Conservation (phyloP, 768 basidiomycete genomes). For the Daedalea quercina region DNA sequence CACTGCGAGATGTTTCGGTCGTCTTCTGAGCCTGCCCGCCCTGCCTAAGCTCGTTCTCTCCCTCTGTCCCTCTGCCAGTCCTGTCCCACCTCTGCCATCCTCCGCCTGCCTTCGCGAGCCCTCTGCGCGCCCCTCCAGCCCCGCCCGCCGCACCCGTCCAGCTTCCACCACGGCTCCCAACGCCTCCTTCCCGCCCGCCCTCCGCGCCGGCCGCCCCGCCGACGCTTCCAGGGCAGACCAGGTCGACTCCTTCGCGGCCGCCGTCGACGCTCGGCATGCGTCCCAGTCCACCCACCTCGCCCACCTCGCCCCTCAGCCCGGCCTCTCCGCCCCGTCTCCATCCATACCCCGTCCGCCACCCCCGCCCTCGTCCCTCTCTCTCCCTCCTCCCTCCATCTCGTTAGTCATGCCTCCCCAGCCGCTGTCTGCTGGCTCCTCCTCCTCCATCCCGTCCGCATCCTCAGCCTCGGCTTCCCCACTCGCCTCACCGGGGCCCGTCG, state of each 20-base stretch:
- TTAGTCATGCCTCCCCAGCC: slow-evolving; percentile 5
- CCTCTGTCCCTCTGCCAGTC: too few species aligned
- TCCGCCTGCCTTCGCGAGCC: too few species aligned
- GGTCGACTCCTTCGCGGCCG: slow-evolving; percentile 45
- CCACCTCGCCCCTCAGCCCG: slow-evolving; percentile 11
- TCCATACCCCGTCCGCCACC: slow-evolving; percentile 7
- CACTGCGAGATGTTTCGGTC: background rate
- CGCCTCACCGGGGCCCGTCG: slow-evolving; percentile 6
- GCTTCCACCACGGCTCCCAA: background rate
- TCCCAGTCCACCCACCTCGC: slow-evolving; percentile 17
- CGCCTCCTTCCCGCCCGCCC: background rate
- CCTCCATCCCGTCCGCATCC: slow-evolving; percentile 22
- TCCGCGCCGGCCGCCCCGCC: background rate
- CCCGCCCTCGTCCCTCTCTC: slow-evolving; percentile 10
- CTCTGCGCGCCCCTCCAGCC: too few species aligned
- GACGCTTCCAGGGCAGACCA: slow-evolving; percentile 13
- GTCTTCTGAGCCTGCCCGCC: background rate
- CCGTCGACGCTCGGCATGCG: slow-evolving; percentile 42
- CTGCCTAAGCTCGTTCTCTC: background rate
- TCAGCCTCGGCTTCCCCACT: slow-evolving; percentile 12
- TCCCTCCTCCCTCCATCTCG: background rate
- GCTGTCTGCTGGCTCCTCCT: slow-evolving; percentile 16
- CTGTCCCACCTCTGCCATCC: too few species aligned
- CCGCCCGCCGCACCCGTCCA: background rate
- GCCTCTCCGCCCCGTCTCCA: background rate